Evolutionary conservation across 805 yeast genomes (phyloP), one percentile per base, ranked within the genome.

Genomic region (Starmerella khaoyaiensis): DNA sequence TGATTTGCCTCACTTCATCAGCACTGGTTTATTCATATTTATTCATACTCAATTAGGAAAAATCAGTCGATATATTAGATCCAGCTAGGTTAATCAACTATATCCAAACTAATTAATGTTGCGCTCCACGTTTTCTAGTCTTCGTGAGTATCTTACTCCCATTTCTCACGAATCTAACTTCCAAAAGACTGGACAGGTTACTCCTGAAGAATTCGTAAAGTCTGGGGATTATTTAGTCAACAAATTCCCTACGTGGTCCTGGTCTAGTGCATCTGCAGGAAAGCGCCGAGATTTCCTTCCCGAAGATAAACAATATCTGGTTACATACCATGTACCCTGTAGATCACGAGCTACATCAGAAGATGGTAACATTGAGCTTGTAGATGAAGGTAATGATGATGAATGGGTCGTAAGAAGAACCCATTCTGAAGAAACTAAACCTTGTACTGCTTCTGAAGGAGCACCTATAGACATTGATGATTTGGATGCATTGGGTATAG

Each of bases 181-280:
- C 61, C 66, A 74, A 38, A 61, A 68, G 33, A 80, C 95, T 0
- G 98, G 98, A 4, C 90, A 87, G 56, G 76, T 90, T 35, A 81
- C 94, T 1, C 98, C 98, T 1, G 94, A 82, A 37, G 98, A 90
- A 57, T 90, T 90, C 60, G 87, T 84, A 8, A 65, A 64, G 38
- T 96, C 98, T 3, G 98, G 98, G 17, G 96, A 90, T 57, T 90
- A 83, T 58, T 62, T 90, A 40, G 86, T 77, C 22, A 76, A 74
- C 58, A 81, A 79, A 64, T 90, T 90, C 56, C 97, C 98, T 2
- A 90, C 97, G 1, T 90, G 98, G 98, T 74, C 75, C 44, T 90
- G 98, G 98, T 50, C 48, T 2, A 62, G 72, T 3, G 74, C 78
- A 1, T 70, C 78, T 12, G 58, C 64, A 11, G 62, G 68, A 7